Conservation (phyloP, 1,284 basidiomycete species). For the Mycena sp. region DNA sequence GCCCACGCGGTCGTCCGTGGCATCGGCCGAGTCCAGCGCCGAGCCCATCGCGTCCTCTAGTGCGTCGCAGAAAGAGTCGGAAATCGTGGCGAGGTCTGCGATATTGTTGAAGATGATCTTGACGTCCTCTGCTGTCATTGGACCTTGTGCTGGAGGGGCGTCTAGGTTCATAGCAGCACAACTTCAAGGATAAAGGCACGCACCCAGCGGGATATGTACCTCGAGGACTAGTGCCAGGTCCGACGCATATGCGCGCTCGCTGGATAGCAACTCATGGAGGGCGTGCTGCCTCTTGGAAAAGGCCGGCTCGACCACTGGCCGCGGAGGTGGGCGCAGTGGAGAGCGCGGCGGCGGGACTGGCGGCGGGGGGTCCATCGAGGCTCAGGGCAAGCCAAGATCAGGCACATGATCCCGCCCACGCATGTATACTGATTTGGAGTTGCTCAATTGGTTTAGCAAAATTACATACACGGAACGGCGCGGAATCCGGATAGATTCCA, state of each 20-base stretch:
- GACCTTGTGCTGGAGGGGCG: slow-evolving; percentile 41
- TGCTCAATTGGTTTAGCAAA: no score
- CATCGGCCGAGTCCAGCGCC: slow-evolving; percentile 60
- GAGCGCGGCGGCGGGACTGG: slow-evolving; percentile 27
- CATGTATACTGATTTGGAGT: no score
- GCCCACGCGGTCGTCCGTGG: slow-evolving; percentile 77
- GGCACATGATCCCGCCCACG: slow-evolving; percentile 7
- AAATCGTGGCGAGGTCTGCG: slow-evolving; percentile 75
- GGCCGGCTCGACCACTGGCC: slow-evolving; percentile 34
- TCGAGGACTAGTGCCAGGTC: slow-evolving; percentile 89
- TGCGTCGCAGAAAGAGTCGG: slow-evolving; percentile 71
- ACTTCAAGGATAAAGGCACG: slow-evolving; percentile 42
- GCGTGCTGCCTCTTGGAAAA: slow-evolving; percentile 83
- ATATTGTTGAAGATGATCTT: slow-evolving; percentile 86
- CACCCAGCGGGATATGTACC: slow-evolving; percentile 84
- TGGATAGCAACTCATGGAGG: slow-evolving; percentile 83
- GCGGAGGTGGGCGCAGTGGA: slow-evolving; percentile 23
- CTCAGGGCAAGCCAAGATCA: slow-evolving; percentile 5
- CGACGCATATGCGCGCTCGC: slow-evolving; percentile 88
- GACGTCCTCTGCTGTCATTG: slow-evolving; percentile 78
- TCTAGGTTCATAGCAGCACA: slow-evolving; percentile 42
- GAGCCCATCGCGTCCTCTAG: slow-evolving; percentile 67
- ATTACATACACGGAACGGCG: no score
- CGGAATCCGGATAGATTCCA: no score
- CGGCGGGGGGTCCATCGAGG: slow-evolving; percentile 19